Percentiles rank a stretch among this genome's conserved stretches.
Conservation (phyloP, 2,329 filamentous ascomycete genomes). For the Knufia petricola region DNA sequence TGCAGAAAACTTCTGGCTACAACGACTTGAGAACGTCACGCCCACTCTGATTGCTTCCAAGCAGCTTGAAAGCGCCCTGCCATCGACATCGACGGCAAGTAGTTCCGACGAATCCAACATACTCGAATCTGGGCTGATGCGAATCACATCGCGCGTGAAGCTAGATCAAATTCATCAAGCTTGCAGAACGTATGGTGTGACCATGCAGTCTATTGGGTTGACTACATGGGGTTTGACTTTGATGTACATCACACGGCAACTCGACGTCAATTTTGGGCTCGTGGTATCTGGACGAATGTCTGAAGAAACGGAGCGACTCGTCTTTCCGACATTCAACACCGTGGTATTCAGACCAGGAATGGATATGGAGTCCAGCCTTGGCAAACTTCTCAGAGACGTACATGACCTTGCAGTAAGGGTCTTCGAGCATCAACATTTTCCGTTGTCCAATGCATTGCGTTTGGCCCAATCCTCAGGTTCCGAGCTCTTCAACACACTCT, state of each 20-base stretch:
- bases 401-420: conserved; percentile 60
- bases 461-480: conserved; percentile 33
- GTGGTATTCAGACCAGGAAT: conserved; percentile 64
- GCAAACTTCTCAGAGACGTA: conserved; percentile 59
- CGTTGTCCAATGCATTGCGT: conserved; percentile 59
- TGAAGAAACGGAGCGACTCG: conserved; percentile 54
- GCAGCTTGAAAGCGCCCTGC: neutral
- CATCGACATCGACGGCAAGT: no score
- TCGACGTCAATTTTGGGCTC: conserved; percentile 74
- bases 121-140: neutral
- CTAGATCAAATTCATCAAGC: neutral
- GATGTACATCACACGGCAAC: conserved; percentile 49
- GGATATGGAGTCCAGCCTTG: conserved; percentile 50
- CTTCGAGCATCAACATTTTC: conserved; percentile 64
- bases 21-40: neutral
- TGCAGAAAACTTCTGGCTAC: conserved; percentile 2
- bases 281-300: conserved; percentile 78
- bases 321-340: conserved; percentile 92
- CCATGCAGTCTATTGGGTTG: conserved; percentile 66
- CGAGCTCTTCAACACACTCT: conserved; percentile 52
- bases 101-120: neutral
- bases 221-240: conserved; percentile 66
- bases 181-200: conserved; percentile 59
- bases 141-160: neutral
- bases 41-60: neutral